Evolutionary conservation across 1,284 basidiomycete genomes (phyloP).

Genomic region (Austroboletus niveus): DNA sequence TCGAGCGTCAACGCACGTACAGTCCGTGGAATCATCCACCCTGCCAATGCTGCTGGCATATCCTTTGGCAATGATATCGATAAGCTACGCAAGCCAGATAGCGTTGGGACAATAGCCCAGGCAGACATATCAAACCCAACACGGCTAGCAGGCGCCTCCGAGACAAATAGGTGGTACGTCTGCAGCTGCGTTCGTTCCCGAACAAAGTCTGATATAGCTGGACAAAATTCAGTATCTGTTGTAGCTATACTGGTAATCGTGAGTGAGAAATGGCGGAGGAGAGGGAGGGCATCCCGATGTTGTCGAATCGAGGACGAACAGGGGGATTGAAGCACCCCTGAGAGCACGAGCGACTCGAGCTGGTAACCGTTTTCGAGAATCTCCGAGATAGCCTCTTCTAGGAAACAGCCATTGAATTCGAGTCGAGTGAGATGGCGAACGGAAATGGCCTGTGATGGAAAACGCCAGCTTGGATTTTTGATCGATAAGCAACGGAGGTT

Average conservation of each 20-base stretch:
- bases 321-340: slow-evolving; percentile 49
- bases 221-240: slow-evolving; percentile 60
- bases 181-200: slow-evolving; percentile 52
- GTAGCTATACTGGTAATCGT: slow-evolving; percentile 44
- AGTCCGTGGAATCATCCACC: slow-evolving; percentile 63
- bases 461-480: slow-evolving; percentile 52
- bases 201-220: slow-evolving; percentile 63
- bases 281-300: slow-evolving; percentile 45
- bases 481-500: slow-evolving; percentile 55
- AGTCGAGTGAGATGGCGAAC: slow-evolving; percentile 63
- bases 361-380: slow-evolving; percentile 61
- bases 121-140: slow-evolving; percentile 65
- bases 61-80: slow-evolving; percentile 63
- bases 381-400: slow-evolving; percentile 51
- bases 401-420: slow-evolving; percentile 57
- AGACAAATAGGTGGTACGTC: slow-evolving; percentile 52
- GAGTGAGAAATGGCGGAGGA: slow-evolving; percentile 63
- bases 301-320: slow-evolving; percentile 50
- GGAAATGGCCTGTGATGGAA: slow-evolving; percentile 54
- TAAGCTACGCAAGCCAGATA: slow-evolving; percentile 50
- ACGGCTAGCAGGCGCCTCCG: slow-evolving; percentile 45
- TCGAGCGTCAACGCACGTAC: slow-evolving; percentile 54
- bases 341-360: slow-evolving; percentile 57
- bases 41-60: slow-evolving; percentile 57
- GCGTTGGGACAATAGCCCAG: slow-evolving; percentile 66